phyloP scores from a whole-genome alignment of 768 basidiomycete species.

The Xerocomellus intermedius region DNA sequence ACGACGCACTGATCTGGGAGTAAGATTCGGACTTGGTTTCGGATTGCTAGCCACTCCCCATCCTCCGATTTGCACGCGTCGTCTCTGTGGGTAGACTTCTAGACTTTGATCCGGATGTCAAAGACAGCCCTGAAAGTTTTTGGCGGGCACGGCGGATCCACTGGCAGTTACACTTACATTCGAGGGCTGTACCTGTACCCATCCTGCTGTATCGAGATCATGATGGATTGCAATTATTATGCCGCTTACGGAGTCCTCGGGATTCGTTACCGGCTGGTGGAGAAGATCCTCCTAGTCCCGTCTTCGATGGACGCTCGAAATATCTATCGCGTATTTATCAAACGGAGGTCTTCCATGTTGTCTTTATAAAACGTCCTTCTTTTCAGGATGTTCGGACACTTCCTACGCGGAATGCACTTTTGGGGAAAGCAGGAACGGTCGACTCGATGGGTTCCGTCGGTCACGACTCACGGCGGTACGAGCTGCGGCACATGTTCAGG shows the following conservation, averaged over 20 bases:
- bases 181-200: constrained; percentile 3
- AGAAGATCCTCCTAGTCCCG: constrained; percentile 19
- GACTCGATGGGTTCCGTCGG: constrained; percentile 3
- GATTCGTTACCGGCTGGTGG: constrained; percentile 1
- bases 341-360: constrained; percentile 13
- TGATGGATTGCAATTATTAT: background rate
- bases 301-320: constrained; percentile 21
- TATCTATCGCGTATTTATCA: constrained; percentile 20
- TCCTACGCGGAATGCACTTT: background rate
- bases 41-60: too few relatives aligned
- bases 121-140: constrained; percentile 12
- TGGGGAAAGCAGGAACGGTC: background rate
- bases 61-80: constrained; percentile 4
- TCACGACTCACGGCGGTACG: background rate
- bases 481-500: background rate
- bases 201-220: background rate
- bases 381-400: constrained; percentile 1
- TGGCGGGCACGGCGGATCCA: constrained; percentile 13
- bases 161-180: background rate
- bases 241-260: constrained; percentile 21
- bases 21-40: background rate
- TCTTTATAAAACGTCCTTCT: constrained; percentile 9
- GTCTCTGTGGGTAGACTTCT: background rate
- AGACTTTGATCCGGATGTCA: constrained; percentile 14
- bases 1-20: background rate